phyloP scores from a whole-genome alignment of 2,329 filamentous ascomycete species.

The Neophaeococcomyces mojaviensis region DNA sequence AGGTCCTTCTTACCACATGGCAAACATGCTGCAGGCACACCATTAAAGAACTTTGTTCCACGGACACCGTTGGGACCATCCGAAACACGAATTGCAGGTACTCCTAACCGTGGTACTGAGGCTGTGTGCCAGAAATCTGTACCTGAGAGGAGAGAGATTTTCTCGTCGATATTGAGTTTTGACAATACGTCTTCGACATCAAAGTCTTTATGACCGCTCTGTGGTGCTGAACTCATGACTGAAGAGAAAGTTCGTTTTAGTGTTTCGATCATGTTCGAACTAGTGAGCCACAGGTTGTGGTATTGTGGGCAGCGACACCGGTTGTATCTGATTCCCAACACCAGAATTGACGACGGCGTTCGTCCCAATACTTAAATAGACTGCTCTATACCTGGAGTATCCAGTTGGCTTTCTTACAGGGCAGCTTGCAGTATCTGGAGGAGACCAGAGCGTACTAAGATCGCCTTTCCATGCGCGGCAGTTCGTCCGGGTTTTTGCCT shows the following conservation, averaged over 20 bases:
- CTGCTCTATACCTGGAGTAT: too few relatives aligned
- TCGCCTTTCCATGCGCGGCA: too few relatives aligned
- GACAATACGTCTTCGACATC: constrained; percentile 24
- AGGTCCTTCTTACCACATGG: constrained; percentile 45
- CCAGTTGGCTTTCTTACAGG: too few relatives aligned
- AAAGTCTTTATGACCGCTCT: constrained; percentile 10
- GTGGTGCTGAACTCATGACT: background rate
- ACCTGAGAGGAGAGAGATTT: constrained; percentile 54
- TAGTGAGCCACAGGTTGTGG: too few relatives aligned
- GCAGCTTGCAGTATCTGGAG: too few relatives aligned
- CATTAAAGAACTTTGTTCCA: constrained; percentile 61
- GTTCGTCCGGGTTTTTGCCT: too few relatives aligned
- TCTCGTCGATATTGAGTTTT: constrained; percentile 30
- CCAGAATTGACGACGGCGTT: too few relatives aligned
- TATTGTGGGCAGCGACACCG: too few relatives aligned
- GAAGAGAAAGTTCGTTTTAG: background rate
- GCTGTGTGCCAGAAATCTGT: constrained; percentile 66
- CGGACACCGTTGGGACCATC: constrained; percentile 66
- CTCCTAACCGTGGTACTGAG: constrained; percentile 53
- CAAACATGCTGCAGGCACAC: constrained; percentile 64
- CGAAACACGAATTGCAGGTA: constrained; percentile 59
- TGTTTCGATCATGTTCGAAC: background rate
- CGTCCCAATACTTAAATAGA: too few relatives aligned
- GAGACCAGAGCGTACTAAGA: too few relatives aligned
- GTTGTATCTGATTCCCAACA: too few relatives aligned